Conservation (phyloP, 768 basidiomycete species). For the Dioszegia aurantiaca region DNA sequence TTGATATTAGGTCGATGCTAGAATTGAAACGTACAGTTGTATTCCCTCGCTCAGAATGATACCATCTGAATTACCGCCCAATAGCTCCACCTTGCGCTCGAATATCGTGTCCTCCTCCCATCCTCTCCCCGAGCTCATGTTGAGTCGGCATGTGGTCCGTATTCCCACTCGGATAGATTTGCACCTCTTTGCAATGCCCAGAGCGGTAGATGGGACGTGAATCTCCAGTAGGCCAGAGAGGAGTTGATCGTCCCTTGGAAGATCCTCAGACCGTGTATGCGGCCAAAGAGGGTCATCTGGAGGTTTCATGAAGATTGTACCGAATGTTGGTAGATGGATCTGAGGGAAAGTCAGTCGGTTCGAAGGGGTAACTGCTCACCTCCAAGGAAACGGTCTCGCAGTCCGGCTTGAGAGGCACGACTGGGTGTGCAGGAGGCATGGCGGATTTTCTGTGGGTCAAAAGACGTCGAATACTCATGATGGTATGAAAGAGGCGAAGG, state of each 20-base stretch:
- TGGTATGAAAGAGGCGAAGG: too few species aligned
- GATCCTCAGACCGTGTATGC: background rate
- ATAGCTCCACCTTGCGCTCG: constrained; percentile 33
- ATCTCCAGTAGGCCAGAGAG: constrained; percentile 28
- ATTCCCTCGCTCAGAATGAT: constrained; percentile 40
- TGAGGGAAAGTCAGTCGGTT: too few species aligned
- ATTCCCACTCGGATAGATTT: constrained; percentile 26
- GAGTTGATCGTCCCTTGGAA: constrained; percentile 25
- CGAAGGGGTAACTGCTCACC: too few species aligned
- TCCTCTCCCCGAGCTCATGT: constrained; percentile 23
- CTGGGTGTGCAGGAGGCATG: too few species aligned
- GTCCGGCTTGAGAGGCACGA: too few species aligned
- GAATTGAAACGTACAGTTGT: constrained; percentile 29
- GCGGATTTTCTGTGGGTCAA: too few species aligned
- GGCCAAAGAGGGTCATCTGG: constrained; percentile 21
- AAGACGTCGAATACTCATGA: too few species aligned
- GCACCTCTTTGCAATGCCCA: constrained; percentile 7
- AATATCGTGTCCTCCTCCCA: constrained; percentile 39
- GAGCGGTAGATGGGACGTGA: constrained; percentile 12
- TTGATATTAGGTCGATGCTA: too few species aligned
- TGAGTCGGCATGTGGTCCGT: constrained; percentile 13
- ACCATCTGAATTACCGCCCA: constrained; percentile 29
- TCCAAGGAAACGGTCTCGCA: too few species aligned
- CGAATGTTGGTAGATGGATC: constrained; percentile 21
- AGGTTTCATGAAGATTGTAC: constrained; percentile 21